Evolutionary conservation across 345 rosid genomes (phyloP), one percentile per base, ranked within the genome.

Genomic region (Euphorbia lathyris): DNA sequence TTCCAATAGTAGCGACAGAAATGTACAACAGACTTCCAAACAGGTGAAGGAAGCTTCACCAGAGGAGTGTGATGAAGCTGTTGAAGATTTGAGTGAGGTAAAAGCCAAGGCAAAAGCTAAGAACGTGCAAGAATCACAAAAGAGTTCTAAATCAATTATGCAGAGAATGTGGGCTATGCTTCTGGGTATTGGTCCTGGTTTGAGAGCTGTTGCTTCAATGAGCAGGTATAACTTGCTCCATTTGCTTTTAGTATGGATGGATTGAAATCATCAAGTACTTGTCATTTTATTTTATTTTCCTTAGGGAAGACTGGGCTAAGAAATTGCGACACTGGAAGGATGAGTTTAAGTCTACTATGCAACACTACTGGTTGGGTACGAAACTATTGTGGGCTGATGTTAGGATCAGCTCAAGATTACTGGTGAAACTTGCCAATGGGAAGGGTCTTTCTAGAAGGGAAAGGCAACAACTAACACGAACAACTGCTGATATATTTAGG

Each of bases 241-340:
- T 51, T 62, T 65, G 22, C 42, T 76, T 57, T 74, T 47, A 47
- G 47, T 68, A 67, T 56, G 47, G 70, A 56, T 40, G 58, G 48
- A 58, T 2, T 32, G 25, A 23, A 50, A 43, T 59, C 42, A 29
- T 26, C 23, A 3, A 10, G 52, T 50, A 43, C 70, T 76, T 80
- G 58, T 63, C 58, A 25, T 66, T 42, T 22, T 65, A 25, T 69
- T 73, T 45, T 42, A 19, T 78, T 23, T 78, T 34, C n/a, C 75
- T 74, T 53, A 93, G 98, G 84, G 95, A 86, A 82, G 98, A 93
- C 76, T 93, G 98, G 98, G 91, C 96, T n/a, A 84, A 83, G 77
- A 91, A 89, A 83, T 78, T 93, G 66, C 74, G 5, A 10, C 95
- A 93, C 50, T 91, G 95, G 98, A 93, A 87, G 83, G 91, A 91